Base-by-base conservation (phyloP, 306 rosid species). In the Citrullus amarus region DNA sequence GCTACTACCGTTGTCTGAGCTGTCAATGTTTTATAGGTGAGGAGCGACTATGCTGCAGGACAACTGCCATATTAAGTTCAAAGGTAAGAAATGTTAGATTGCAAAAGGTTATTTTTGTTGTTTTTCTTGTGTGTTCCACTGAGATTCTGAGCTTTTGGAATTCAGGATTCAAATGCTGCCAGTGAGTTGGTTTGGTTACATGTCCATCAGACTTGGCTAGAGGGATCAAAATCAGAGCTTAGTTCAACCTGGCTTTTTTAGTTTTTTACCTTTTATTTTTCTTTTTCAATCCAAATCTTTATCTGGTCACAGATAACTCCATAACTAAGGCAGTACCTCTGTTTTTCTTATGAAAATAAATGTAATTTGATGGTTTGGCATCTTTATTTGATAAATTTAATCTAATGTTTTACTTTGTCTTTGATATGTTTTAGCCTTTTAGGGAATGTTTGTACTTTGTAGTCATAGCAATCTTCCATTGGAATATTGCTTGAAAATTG, bases 171-270 rank as follows among this genome's bases (percentile, higher is more conserved):
- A 11, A 80, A 20, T 44, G 61, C 60, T 17, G 56, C 89, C 12
- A 79, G 81, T 50, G 88, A 85, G 80, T 86, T 77, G 77, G 87
- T 74, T 14, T 90, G 86, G 92, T 34, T 88, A 69, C 96, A 89
- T 67, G 81, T 83, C 72, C 98, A 93, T 57, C 88, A 90, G 82
- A 90, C 96, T 3, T 82, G 86, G 88, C 32, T 75, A 81, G 85
- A 86, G 69, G 86, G 81, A 41, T 70, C 80, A 9, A 80, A 51
- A 66, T 54, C 80, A 38, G 44, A 90, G 81, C 79, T 68, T 78
- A 78, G 56, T 50, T 39, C 87, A 61, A 41, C 69, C 10, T 88
- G 86, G 87, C 25, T 78, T 20, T 4, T 90, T 75, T 91, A 86
- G 76, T 11, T 36, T 48, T 9, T 28, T 12, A 0, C 11, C 3